phyloP scores from a whole-genome alignment of 1,284 basidiomycete genomes.

The Tilletia caries region DNA sequence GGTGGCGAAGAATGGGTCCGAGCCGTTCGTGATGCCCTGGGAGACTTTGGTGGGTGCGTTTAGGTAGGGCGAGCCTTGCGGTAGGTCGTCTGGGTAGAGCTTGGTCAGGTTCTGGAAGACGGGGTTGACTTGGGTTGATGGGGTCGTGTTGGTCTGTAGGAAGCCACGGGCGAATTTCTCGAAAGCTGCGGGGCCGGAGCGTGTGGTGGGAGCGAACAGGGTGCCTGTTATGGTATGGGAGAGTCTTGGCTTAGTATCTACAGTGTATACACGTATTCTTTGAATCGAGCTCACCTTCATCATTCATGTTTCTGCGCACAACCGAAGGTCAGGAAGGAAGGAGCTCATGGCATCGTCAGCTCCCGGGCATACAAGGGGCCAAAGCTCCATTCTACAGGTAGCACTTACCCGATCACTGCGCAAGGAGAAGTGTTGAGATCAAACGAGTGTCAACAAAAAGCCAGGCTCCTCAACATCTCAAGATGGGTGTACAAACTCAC shows the following conservation, averaged over 20 bases:
- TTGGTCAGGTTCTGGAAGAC: slow-evolving; percentile 22
- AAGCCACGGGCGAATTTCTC: slow-evolving; percentile 17
- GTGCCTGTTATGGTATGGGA: not conserved
- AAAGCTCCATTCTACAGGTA: too few species aligned
- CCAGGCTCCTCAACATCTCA: too few species aligned
- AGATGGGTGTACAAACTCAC: not conserved
- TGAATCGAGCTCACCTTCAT: slow-evolving; percentile 28
- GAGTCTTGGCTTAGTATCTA: not conserved
- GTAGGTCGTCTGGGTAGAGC: slow-evolving; percentile 24
- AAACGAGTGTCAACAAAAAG: too few species aligned
- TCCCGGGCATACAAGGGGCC: too few species aligned
- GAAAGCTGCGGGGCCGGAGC: slow-evolving; percentile 21
- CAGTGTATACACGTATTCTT: slow-evolving; percentile 19
- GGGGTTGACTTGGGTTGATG: slow-evolving; percentile 15
- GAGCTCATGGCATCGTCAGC: too few species aligned
- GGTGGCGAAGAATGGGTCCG: not conserved
- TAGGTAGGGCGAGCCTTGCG: slow-evolving; percentile 25
- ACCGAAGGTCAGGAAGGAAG: too few species aligned
- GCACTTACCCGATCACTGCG: too few species aligned
- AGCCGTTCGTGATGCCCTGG: not conserved
- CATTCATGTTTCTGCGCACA: slow-evolving; percentile 19
- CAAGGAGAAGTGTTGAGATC: too few species aligned
- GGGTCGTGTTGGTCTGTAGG: slow-evolving; percentile 27
- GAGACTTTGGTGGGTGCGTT: slow-evolving; percentile 22
- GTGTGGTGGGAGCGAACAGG: not conserved